A percentile compares a stretch with the other conserved stretches of the same genome.
These are phyloP conservation scores for Rhododendron henanense DNA, from an alignment of 148 eudicot species.

Conservation along the genomic window DNA sequence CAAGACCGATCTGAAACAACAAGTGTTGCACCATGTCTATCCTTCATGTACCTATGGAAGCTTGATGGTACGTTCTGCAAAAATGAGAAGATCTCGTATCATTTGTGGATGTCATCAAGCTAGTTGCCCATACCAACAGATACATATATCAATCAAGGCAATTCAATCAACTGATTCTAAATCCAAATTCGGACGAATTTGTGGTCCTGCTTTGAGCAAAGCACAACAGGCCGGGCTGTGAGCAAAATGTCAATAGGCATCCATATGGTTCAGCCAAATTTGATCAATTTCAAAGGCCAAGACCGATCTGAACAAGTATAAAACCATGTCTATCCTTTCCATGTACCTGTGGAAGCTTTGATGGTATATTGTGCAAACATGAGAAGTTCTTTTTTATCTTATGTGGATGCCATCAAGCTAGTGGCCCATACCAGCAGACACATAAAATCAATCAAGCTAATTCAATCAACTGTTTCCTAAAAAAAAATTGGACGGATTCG, in stretches of 20 bases:
- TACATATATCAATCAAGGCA: background rate
- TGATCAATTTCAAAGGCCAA: no score
- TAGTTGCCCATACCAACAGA: background rate
- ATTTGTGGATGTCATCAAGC: background rate
- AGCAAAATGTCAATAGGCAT: background rate
- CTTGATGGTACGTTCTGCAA: constrained; percentile 15
- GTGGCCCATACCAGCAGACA: background rate
- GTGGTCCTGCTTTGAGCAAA: background rate
- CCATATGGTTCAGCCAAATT: no score
- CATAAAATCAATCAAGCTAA: background rate
- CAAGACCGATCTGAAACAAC: background rate
- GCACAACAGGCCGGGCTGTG: background rate
- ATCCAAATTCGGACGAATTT: background rate
- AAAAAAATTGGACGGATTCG: background rate
- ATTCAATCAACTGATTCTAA: background rate
- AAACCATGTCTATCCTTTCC: no score
- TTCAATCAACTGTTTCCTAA: background rate
- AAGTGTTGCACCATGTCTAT: background rate
- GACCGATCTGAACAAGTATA: no score
- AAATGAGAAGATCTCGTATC: background rate
- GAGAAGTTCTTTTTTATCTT: no score
- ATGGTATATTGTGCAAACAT: no score
- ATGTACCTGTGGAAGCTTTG: no score
- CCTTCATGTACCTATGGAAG: constrained; percentile 4
- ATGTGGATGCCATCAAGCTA: no score